Evolutionary conservation across 1,139 yeast genomes (phyloP).

Genomic region (Candida sojae): DNA sequence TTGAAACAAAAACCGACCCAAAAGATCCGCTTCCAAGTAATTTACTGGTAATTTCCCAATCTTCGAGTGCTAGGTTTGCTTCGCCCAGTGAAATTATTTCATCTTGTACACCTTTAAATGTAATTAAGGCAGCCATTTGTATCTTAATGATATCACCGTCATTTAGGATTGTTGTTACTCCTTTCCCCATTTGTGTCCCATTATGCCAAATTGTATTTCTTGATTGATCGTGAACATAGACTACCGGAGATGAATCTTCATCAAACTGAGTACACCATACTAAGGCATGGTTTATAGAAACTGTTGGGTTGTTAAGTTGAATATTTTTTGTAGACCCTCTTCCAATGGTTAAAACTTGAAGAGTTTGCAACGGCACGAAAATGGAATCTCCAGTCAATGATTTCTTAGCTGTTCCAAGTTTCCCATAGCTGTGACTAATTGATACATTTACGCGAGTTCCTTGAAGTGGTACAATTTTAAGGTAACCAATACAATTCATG

Average conservation of each 20-base stretch:
- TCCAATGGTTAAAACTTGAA: constrained; percentile 18
- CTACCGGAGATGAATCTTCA: constrained; percentile 43
- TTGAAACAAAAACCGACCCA: constrained; percentile 49
- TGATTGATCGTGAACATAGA: constrained; percentile 57
- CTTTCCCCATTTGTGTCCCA: constrained; percentile 29
- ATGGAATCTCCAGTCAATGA: neutral
- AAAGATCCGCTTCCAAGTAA: constrained; percentile 62
- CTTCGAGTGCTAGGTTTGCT: constrained; percentile 10
- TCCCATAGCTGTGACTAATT: neutral
- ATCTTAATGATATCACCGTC: constrained; percentile 47
- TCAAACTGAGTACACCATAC: constrained; percentile 57
- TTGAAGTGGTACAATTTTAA: constrained; percentile 2
- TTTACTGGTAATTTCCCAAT: constrained; percentile 46
- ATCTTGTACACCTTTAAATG: constrained; percentile 14
- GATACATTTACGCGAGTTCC: neutral
- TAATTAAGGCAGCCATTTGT: constrained; percentile 27
- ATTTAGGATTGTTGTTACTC: constrained; percentile 36
- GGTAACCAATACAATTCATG: constrained; percentile 2
- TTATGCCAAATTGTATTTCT: constrained; percentile 56
- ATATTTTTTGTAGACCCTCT: constrained; percentile 15
- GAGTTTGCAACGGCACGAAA: constrained; percentile 12
- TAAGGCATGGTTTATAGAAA: constrained; percentile 47
- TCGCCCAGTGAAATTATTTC: neutral
- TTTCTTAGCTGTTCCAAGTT: neutral
- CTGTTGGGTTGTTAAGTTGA: constrained; percentile 15